Evolutionary conservation across 208 protist species (phyloP).

Genomic region (Leishmania tarentolae): DNA sequence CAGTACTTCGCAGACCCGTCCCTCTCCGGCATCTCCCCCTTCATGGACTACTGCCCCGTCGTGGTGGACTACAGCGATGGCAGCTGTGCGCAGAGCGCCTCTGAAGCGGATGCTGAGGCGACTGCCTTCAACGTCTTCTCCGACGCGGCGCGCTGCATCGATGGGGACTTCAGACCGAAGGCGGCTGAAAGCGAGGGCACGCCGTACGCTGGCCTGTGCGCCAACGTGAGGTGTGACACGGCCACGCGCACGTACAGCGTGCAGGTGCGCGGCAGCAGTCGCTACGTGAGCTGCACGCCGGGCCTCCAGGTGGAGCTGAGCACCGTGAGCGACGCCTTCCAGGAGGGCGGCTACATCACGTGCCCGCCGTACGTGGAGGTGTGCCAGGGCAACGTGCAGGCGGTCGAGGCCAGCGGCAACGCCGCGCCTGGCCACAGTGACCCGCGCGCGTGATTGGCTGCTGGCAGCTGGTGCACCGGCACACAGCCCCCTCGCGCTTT

Average conservation of each 20-base stretch:
- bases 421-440: neutral
- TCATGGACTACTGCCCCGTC: neutral
- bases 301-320: neutral
- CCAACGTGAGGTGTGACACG: slow-evolving; percentile 4
- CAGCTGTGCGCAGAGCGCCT: neutral
- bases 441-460: no score
- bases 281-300: neutral
- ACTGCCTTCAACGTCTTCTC: slow-evolving; percentile 1
- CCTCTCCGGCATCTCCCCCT: neutral
- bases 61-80: neutral
- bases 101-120: neutral
- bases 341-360: neutral
- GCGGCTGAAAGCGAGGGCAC: no score
- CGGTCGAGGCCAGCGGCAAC: neutral
- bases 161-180: neutral
- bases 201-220: slow-evolving; percentile 3
- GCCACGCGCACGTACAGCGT: neutral
- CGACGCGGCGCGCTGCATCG: slow-evolving; percentile 5
- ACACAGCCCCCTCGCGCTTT: no score
- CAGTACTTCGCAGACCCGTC: neutral
- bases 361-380: slow-evolving; percentile 6
- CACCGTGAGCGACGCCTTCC: neutral
- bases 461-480: no score
- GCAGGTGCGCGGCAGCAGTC: neutral
- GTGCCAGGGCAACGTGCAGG: neutral